These are phyloP conservation scores for Neostapfia colusana DNA, from an alignment of 176 grass and related monocot species.

Conservation along the genomic window DNA sequence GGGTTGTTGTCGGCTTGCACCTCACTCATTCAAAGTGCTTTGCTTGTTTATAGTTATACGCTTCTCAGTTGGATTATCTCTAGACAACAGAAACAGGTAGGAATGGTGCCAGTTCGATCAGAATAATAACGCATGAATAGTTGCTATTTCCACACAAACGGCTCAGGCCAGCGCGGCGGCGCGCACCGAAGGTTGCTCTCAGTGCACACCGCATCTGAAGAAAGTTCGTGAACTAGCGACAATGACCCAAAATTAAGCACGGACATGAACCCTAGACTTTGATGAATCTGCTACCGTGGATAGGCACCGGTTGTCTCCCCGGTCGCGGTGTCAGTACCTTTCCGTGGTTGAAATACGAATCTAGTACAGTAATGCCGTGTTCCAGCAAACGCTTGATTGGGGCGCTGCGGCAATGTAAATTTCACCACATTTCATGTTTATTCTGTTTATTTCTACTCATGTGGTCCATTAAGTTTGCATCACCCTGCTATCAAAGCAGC, in stretches of 20 bases:
- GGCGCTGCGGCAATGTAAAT: too few species aligned
- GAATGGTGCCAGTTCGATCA: neutral
- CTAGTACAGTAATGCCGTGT: neutral
- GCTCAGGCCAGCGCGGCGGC: neutral
- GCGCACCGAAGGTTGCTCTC: neutral
- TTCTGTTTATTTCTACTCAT: too few species aligned
- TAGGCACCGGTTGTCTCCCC: neutral
- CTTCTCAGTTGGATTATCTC: slow-evolving; percentile 6
- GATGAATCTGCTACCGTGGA: neutral
- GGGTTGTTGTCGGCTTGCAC: neutral
- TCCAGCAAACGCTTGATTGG: neutral
- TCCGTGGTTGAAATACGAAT: neutral
- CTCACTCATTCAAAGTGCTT: slow-evolving; percentile 14
- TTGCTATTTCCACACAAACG: neutral
- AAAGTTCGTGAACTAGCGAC: neutral
- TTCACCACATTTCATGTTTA: too few species aligned
- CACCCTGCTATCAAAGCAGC: too few species aligned
- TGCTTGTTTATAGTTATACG: neutral
- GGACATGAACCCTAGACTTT: neutral
- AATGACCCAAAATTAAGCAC: neutral
- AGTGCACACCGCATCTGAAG: neutral
- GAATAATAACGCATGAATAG: neutral
- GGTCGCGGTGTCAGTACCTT: neutral
- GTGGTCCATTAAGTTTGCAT: too few species aligned
- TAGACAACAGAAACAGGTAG: neutral